Percentiles rank a stretch among this genome's conserved stretches.
Evolutionary conservation across 1,284 basidiomycete species (phyloP).

Genomic region (Microbotryomycetes sp.): DNA sequence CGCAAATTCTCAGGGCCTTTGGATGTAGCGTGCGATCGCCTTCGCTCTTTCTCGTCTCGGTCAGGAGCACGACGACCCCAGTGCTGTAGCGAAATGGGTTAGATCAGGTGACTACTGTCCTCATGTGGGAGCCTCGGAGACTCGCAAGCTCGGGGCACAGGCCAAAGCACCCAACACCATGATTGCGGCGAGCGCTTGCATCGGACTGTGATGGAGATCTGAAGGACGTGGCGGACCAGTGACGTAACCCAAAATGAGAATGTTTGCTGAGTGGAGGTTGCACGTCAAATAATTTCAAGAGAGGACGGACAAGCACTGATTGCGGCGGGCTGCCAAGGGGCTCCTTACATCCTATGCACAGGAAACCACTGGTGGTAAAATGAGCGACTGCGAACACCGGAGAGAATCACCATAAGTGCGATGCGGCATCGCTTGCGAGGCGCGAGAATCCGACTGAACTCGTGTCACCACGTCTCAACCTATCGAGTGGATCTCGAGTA

Average conservation of each 20-base stretch:
- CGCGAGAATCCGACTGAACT: background rate
- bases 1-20: background rate
- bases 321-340: background rate
- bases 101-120: background rate
- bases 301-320: background rate
- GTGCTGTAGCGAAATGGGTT: background rate
- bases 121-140: background rate
- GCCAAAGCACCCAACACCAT: background rate
- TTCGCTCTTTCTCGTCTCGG: slow-evolving; percentile 25
- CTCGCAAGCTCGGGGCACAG: slow-evolving; percentile 1
- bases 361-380: background rate
- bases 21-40: slow-evolving; percentile 20
- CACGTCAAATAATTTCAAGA: too few species aligned
- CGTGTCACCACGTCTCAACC: background rate
- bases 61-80: slow-evolving; percentile 28
- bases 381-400: background rate
- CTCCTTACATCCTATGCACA: background rate
- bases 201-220: slow-evolving; percentile 2
- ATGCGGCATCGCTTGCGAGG: too few species aligned
- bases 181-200: slow-evolving; percentile 1
- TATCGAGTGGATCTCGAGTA: background rate
- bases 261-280: slow-evolving; percentile 1
- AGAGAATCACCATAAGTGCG: too few species aligned
- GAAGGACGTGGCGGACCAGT: slow-evolving; percentile 6
- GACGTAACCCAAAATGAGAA: slow-evolving; percentile 19